Evolutionary conservation across 352 stramenopile genomes (phyloP).

Genomic region (Phytophthora gonapodyides): DNA sequence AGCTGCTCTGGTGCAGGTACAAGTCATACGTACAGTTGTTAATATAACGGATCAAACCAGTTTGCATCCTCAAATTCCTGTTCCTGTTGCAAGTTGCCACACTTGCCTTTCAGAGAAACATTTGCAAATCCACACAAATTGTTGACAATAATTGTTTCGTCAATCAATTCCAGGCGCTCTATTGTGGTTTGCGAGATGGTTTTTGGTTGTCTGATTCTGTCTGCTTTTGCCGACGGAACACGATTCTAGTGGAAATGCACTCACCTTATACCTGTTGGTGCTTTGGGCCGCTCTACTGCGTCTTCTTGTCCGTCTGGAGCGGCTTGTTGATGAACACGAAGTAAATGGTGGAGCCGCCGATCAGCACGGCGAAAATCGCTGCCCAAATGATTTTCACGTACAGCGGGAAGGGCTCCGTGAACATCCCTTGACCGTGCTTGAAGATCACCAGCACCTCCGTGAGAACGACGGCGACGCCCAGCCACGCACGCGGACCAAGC

Average conservation of each 20-base stretch:
- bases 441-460: constrained; percentile 81
- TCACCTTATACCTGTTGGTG: constrained; percentile 9
- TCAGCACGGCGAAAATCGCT: constrained; percentile 70
- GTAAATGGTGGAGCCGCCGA: constrained; percentile 85
- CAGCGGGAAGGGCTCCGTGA: constrained; percentile 84
- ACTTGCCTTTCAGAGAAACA: no score
- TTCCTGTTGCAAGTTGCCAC: no score
- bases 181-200: constrained; percentile 16
- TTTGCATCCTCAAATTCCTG: no score
- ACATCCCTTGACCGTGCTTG: constrained; percentile 88
- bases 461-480: constrained; percentile 78
- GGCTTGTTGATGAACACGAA: constrained; percentile 77
- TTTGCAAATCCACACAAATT: no score
- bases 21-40: constrained; percentile 15
- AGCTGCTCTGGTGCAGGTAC: constrained; percentile 17
- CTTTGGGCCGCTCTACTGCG: constrained; percentile 28
- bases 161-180: constrained; percentile 15
- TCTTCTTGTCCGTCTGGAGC: constrained; percentile 41
- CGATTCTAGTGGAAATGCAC: background rate
- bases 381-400: constrained; percentile 84
- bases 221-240: constrained; percentile 6
- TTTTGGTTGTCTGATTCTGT: constrained; percentile 9
- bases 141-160: background rate
- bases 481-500: constrained; percentile 79
- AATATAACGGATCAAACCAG: constrained; percentile 24